Percentiles rank a stretch among this genome's conserved stretches.
Conservation (phyloP, 1,284 basidiomycete species). For the Puccinia novopanici region DNA sequence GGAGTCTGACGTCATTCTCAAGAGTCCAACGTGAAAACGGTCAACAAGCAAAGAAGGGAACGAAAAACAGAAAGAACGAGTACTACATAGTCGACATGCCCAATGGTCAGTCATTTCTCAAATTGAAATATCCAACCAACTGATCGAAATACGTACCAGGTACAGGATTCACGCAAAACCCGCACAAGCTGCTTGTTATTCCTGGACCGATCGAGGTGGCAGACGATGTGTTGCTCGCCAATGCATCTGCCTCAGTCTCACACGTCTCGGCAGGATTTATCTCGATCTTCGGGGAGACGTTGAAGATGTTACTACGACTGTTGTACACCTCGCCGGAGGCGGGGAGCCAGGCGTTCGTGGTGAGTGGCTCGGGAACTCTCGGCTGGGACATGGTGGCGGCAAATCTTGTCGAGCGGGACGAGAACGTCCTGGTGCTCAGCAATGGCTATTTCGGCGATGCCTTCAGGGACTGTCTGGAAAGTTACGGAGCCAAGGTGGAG, state of each 20-base stretch:
- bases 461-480: slow-evolving; percentile 71
- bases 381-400: slow-evolving; percentile 81
- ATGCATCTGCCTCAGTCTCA: slow-evolving; percentile 82
- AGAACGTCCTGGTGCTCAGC: slow-evolving; percentile 64
- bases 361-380: slow-evolving; percentile 89
- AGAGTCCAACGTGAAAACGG: too few relatives aligned
- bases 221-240: slow-evolving; percentile 78
- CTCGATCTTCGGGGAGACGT: slow-evolving; percentile 82
- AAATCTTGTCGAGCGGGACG: slow-evolving; percentile 77
- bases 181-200: slow-evolving; percentile 62
- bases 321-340: slow-evolving; percentile 67
- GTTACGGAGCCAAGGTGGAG: slow-evolving; percentile 88
- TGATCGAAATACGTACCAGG: not conserved
- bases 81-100: not conserved
- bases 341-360: slow-evolving; percentile 79
- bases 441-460: slow-evolving; percentile 87
- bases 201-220: slow-evolving; percentile 80
- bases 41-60: not conserved
- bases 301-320: slow-evolving; percentile 80
- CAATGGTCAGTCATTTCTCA: not conserved
- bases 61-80: too few relatives aligned
- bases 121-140: too few relatives aligned
- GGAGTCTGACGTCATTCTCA: too few relatives aligned
- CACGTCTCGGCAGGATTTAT: slow-evolving; percentile 91
- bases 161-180: slow-evolving; percentile 52